Conservation (phyloP, 108 stramenopile genomes). For the Nannochloropsis oceanica region DNA sequence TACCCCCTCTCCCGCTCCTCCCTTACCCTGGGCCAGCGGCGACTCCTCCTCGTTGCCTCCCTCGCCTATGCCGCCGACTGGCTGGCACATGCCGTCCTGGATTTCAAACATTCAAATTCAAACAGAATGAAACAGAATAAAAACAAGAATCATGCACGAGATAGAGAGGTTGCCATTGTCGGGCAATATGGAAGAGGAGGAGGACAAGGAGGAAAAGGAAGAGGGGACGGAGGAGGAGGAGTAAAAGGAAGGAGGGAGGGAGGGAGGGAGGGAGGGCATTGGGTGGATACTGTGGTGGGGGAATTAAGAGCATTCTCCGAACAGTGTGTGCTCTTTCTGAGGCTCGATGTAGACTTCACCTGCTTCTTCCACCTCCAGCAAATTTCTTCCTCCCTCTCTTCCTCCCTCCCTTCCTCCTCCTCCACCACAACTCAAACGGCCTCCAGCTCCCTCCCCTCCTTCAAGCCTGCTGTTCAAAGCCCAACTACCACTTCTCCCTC, state of each 20-base stretch:
- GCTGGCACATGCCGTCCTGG: no score
- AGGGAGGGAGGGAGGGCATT: neutral
- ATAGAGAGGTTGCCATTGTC: no score
- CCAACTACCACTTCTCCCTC: no score
- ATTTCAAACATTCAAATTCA: no score
- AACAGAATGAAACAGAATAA: no score
- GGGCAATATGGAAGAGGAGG: no score
- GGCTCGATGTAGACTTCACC: neutral
- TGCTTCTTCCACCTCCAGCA: neutral
- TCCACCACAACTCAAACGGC: neutral
- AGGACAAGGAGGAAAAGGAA: neutral
- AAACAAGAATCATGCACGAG: no score
- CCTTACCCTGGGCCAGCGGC: no score
- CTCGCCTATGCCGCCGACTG: no score
- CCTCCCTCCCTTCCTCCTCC: neutral
- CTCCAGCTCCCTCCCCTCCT: neutral
- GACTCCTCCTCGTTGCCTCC: no score
- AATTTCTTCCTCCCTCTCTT: neutral
- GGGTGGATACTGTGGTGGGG: neutral
- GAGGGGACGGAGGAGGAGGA: neutral
- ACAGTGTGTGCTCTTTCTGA: neutral
- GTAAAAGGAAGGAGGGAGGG: neutral
- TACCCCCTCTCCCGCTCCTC: no score
- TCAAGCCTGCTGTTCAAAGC: no score
- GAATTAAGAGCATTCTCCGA: neutral